Base-by-base conservation (phyloP, 257 asterid genomes). In the Solanum virginianum region DNA sequence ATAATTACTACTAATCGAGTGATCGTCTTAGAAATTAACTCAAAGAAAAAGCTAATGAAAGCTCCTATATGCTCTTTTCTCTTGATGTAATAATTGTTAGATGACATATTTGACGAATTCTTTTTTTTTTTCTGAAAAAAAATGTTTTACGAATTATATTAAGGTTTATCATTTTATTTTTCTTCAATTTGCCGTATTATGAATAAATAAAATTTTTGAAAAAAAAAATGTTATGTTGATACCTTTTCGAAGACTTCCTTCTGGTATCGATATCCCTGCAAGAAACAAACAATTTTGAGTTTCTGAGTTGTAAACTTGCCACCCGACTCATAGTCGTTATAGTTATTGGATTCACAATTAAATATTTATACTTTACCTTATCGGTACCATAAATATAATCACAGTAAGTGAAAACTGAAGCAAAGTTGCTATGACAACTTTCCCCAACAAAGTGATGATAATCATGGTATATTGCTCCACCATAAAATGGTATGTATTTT, bases 371-470 rank as follows among this genome's bases (percentile, higher is more conserved):
- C 1, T 8, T 8, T 12, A 93, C 98, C 98, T 94, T 94, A 85
- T 94, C 81, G 8, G 97, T 94, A 54, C 97, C 96, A 65, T 94
- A 94, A 79, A 93, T 85, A 83, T 87, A 86, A 86, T 93, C 98
- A 84, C 98, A 93, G 84, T 94, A 93, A 17, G 98, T 94, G 86
- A 94, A 94, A 0, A 94, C 92, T 13, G 96, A 94, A 66, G 97
- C 95, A 54, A 94, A 94, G 84, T 94, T 94, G 90, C 94, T 93
- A 45, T 92, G 94, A 82, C 97, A 89, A 80, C 89, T 91, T 43
- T 60, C 94, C 26, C 97, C 98, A 84, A 94, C 98, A 79, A 82
- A 91, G 85, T 93, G 97, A 79, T 94, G 97, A 87, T 94, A 93
- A 77, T 94, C 98, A 82, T 94, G 98, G 90, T 89, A 89, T n/a